Conservation (phyloP, 179 eudicot species). For the Camellia oleifera region DNA sequence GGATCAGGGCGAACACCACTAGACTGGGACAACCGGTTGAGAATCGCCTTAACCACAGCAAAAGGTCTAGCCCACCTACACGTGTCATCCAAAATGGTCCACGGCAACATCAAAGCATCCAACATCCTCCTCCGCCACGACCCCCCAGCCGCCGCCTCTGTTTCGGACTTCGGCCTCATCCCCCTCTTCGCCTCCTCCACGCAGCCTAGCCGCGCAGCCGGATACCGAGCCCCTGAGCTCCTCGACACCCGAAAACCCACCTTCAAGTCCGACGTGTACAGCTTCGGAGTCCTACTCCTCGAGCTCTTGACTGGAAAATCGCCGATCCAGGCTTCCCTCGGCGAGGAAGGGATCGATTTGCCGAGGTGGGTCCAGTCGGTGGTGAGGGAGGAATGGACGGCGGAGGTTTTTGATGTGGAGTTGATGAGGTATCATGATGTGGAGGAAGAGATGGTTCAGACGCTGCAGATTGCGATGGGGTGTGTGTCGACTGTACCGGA, state of each 20-base stretch:
- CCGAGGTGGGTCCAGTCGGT: constrained; percentile 76
- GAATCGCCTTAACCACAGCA: constrained; percentile 61
- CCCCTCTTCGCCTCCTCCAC: constrained; percentile 50
- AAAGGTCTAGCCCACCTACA: constrained; percentile 67
- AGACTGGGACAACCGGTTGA: constrained; percentile 85
- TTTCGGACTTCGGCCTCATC: constrained; percentile 68
- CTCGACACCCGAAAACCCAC: constrained; percentile 55
- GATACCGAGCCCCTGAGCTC: constrained; percentile 68
- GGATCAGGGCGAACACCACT: constrained; percentile 80
- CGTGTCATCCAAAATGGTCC: constrained; percentile 53
- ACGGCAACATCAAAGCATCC: constrained; percentile 80
- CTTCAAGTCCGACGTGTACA: constrained; percentile 61
- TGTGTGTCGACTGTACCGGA: constrained; percentile 59
- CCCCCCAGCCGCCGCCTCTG: constrained; percentile 32
- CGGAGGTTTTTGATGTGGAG: constrained; percentile 71
- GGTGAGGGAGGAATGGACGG: constrained; percentile 73
- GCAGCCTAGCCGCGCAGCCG: constrained; percentile 38
- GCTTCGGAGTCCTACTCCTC: constrained; percentile 58
- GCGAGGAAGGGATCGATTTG: constrained; percentile 66
- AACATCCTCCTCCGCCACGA: constrained; percentile 62
- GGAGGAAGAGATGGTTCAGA: constrained; percentile 73
- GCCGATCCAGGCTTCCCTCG: constrained; percentile 60
- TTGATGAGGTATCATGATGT: constrained; percentile 61
- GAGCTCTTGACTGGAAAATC: constrained; percentile 63
- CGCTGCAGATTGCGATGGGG: constrained; percentile 62